Evolutionary conservation across 805 yeast species (phyloP).

Genomic region (Nakazawaea wickerhamii): DNA sequence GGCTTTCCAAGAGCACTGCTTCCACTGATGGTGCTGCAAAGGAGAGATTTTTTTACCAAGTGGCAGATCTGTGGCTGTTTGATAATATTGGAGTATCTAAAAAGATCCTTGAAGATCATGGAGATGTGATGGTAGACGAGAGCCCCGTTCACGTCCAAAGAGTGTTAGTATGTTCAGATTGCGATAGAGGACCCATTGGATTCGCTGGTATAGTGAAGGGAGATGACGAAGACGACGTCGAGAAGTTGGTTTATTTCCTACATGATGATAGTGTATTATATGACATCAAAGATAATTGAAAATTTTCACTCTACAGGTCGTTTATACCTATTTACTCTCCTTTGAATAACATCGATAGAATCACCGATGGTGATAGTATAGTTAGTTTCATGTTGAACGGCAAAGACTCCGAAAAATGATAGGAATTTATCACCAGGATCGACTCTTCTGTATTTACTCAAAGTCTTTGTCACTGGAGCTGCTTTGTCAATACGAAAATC

Average conservation of each 20-base stretch:
- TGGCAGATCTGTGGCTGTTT: slow-evolving; percentile 69
- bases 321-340: slow-evolving; percentile 14
- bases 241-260: slow-evolving; percentile 37
- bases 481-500: slow-evolving; percentile 16
- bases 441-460: slow-evolving; percentile 24
- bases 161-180: slow-evolving; percentile 64
- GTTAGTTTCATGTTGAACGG: slow-evolving; percentile 20
- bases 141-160: slow-evolving; percentile 37
- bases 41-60: slow-evolving; percentile 30
- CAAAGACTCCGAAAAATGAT: slow-evolving; percentile 24
- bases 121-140: slow-evolving; percentile 17
- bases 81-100: slow-evolving; percentile 75
- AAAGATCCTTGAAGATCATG: slow-evolving; percentile 20
- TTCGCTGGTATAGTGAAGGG: slow-evolving; percentile 41
- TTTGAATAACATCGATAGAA: slow-evolving; percentile 18
- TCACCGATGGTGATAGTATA: slow-evolving; percentile 21
- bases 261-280: slow-evolving; percentile 42
- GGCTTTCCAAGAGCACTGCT: slow-evolving; percentile 21
- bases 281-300: slow-evolving; percentile 20
- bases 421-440: slow-evolving; percentile 22
- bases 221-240: slow-evolving; percentile 27
- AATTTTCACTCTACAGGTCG: no score
- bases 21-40: slow-evolving; percentile 22
- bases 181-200: slow-evolving; percentile 77
- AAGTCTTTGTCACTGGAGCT: slow-evolving; percentile 18